Evolutionary conservation across 495 filamentous ascomycete species (phyloP).

Genomic region (Annulohypoxylon moriforme): DNA sequence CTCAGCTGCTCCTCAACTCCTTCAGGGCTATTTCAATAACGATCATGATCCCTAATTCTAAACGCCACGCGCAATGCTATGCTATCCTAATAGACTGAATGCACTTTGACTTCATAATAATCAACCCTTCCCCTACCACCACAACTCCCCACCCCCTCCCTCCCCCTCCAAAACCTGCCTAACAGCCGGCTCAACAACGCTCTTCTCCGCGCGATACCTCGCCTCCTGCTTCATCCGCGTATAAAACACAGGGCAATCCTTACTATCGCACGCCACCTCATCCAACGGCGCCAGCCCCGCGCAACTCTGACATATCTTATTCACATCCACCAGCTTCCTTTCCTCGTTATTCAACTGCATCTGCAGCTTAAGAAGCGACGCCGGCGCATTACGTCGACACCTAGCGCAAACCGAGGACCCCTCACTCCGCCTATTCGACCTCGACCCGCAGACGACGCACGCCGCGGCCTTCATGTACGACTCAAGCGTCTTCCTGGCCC

Average conservation of each 20-base stretch:
- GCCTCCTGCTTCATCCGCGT: constrained; percentile 77
- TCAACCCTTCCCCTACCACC: constrained; percentile 48
- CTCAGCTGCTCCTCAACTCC: neutral
- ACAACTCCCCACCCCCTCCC: constrained; percentile 46
- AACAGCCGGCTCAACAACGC: constrained; percentile 66
- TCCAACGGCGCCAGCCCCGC: constrained; percentile 76
- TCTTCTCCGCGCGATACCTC: constrained; percentile 67
- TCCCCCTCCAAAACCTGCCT: constrained; percentile 61
- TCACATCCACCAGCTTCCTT: constrained; percentile 71
- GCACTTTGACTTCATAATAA: neutral
- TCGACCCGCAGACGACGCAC: constrained; percentile 81
- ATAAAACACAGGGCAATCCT: constrained; percentile 95
- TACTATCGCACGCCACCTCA: constrained; percentile 84
- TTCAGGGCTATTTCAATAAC: neutral
- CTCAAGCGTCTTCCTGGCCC: constrained; percentile 76
- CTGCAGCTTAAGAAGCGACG: constrained; percentile 71
- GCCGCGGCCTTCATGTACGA: constrained; percentile 83
- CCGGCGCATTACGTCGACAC: constrained; percentile 68
- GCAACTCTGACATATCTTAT: constrained; percentile 84
- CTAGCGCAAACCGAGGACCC: constrained; percentile 69
- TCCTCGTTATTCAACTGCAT: constrained; percentile 70
- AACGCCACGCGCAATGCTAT: constrained; percentile 14
- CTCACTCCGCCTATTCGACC: constrained; percentile 58
- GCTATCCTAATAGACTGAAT: neutral
- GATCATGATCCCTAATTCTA: neutral